Evolutionary conservation across 2,329 filamentous ascomycete species (phyloP).

Genomic region (Aspergillus fumigatus): DNA sequence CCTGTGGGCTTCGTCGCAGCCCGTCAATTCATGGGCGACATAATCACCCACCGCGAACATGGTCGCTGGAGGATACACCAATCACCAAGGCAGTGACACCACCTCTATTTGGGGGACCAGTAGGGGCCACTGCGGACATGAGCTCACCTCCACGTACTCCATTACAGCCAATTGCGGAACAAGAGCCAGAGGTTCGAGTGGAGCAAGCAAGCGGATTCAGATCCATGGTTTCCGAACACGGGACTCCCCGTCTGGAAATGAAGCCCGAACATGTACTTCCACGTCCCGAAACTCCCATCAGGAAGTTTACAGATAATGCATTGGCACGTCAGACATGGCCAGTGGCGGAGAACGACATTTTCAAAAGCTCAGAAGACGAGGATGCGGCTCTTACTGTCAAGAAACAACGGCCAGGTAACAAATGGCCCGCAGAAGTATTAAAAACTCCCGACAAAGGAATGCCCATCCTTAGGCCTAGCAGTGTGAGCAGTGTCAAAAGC

Average conservation of each 20-base stretch:
- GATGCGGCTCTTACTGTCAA: slow-evolving; percentile 22
- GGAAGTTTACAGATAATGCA: slow-evolving; percentile 33
- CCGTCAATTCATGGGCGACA: slow-evolving; percentile 37
- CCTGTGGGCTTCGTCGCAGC: slow-evolving; percentile 28
- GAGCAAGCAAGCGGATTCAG: slow-evolving; percentile 37
- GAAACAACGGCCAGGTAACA: slow-evolving; percentile 21
- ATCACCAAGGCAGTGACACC: slow-evolving; percentile 12
- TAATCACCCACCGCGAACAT: slow-evolving; percentile 21
- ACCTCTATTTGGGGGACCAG: slow-evolving; percentile 29
- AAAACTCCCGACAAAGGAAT: slow-evolving; percentile 29
- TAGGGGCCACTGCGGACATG: slow-evolving; percentile 20
- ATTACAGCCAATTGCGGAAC: slow-evolving; percentile 51
- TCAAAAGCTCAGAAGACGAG: slow-evolving; percentile 1
- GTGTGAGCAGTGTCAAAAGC: slow-evolving; percentile 47
- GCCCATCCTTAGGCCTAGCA: slow-evolving; percentile 38
- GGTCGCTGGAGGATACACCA: slow-evolving; percentile 26
- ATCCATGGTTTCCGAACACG: slow-evolving; percentile 32
- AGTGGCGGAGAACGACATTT: slow-evolving; percentile 19
- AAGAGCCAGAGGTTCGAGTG: slow-evolving; percentile 34
- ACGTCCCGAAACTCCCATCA: slow-evolving; percentile 25
- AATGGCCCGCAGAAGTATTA: slow-evolving; percentile 33
- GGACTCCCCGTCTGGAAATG: slow-evolving; percentile 34
- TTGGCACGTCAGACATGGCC: slow-evolving; percentile 28
- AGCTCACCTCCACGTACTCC: slow-evolving; percentile 37
- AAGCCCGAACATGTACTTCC: slow-evolving; percentile 38